phyloP scores from a whole-genome alignment of 2,329 filamentous ascomycete genomes.

The Xylariaceae sp. region DNA sequence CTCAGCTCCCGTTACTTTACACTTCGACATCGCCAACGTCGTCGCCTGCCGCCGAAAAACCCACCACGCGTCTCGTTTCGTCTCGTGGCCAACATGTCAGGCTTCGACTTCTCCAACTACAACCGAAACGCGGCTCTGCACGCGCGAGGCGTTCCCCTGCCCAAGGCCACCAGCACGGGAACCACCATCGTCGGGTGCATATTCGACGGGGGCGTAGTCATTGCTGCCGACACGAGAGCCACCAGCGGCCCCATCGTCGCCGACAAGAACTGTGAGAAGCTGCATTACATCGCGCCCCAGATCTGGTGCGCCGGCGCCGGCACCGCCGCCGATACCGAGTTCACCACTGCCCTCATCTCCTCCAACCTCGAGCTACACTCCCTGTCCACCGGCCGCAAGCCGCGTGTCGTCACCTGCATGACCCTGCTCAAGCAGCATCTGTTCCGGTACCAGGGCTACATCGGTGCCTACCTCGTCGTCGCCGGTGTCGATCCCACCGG shows the following conservation, averaged over 20 bases:
- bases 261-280: slow-evolving; percentile 99
- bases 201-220: slow-evolving; percentile 94
- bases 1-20: slow-evolving; percentile 1
- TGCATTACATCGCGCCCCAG: slow-evolving; percentile 96
- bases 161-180: slow-evolving; percentile 96
- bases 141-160: slow-evolving; percentile 84
- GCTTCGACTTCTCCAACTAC: slow-evolving; percentile 99
- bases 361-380: slow-evolving; percentile 97
- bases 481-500: slow-evolving; percentile 95
- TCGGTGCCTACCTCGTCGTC: slow-evolving; percentile 95
- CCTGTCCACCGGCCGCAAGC: slow-evolving; percentile 91
- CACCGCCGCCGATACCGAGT: slow-evolving; percentile 96
- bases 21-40: neutral
- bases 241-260: slow-evolving; percentile 97
- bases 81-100: slow-evolving; percentile 78
- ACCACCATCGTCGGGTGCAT: slow-evolving; percentile 98
- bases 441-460: slow-evolving; percentile 96
- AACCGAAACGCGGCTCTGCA: slow-evolving; percentile 97
- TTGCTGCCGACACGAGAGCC: slow-evolving; percentile 95
- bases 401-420: slow-evolving; percentile 98
- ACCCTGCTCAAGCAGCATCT: slow-evolving; percentile 99
- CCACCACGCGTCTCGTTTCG: too few species aligned
- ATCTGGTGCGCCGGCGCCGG: slow-evolving; percentile 99
- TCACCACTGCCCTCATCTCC: slow-evolving; percentile 96
- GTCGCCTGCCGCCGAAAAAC: too few species aligned